These are phyloP conservation scores for Suillus decipiens DNA, from an alignment of 768 basidiomycete genomes.

Conservation along the genomic window DNA sequence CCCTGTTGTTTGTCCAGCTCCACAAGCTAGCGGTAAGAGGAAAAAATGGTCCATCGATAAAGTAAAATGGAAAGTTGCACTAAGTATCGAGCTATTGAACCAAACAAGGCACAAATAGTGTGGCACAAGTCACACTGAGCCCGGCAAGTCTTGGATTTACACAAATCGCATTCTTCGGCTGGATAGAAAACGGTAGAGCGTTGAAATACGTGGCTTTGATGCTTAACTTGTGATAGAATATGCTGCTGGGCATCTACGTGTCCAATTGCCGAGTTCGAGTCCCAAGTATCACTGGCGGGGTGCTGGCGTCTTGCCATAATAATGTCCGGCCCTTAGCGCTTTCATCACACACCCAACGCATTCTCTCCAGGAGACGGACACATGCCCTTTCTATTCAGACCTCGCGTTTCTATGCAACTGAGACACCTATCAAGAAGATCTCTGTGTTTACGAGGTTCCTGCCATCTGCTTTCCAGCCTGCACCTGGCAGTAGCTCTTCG, in stretches of 20 bases:
- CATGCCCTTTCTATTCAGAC: background rate
- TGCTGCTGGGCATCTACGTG: slow-evolving; percentile 7
- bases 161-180: background rate
- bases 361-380: background rate
- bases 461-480: slow-evolving; percentile 35
- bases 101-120: background rate
- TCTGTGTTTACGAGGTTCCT: slow-evolving; percentile 29
- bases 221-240: slow-evolving; percentile 4
- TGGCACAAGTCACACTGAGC: background rate
- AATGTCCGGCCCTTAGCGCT: slow-evolving; percentile 1
- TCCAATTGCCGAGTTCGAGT: slow-evolving; percentile 2
- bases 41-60: no score
- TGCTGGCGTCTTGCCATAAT: slow-evolving; percentile 9
- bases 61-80: no score
- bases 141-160: background rate
- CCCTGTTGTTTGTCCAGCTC: no score
- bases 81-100: background rate
- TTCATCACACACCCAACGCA: background rate
- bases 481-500: slow-evolving; percentile 55
- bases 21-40: no score
- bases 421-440: slow-evolving; percentile 8
- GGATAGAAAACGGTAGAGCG: background rate
- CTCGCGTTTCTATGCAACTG: slow-evolving; percentile 18
- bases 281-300: background rate
- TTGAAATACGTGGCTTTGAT: background rate